phyloP scores from a whole-genome alignment of 129 eudicot species.

The Flaveria sonorensis region DNA sequence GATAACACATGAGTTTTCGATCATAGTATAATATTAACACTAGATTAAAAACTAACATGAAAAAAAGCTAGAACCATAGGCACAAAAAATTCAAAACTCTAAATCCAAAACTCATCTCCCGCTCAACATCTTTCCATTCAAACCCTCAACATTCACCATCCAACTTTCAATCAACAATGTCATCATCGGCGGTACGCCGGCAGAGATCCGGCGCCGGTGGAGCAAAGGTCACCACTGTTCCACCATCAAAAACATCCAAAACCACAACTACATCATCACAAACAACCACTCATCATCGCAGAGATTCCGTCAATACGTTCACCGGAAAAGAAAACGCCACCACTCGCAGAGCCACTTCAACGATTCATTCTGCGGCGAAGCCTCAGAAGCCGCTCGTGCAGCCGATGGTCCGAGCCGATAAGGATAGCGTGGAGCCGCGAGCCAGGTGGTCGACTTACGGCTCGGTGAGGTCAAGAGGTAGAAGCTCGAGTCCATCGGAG shows the following conservation, averaged over 20 bases:
- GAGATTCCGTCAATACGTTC: conserved; percentile 36
- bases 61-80: no score
- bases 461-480: conserved; percentile 74
- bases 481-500: conserved; percentile 86
- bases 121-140: conserved; percentile 12
- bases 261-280: conserved; percentile 52
- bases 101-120: background rate
- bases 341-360: conserved; percentile 40
- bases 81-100: no score
- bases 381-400: conserved; percentile 54
- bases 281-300: conserved; percentile 20
- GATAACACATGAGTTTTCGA: no score
- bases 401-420: conserved; percentile 34
- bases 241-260: conserved; percentile 43
- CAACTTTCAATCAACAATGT: conserved; percentile 36
- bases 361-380: conserved; percentile 45
- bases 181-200: conserved; percentile 61
- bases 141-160: background rate
- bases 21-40: no score
- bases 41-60: no score
- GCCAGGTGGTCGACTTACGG: conserved; percentile 50
- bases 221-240: conserved; percentile 38
- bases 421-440: conserved; percentile 45
- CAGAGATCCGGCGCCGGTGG: conserved; percentile 48
- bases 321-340: conserved; percentile 69